Conservation (phyloP, 768 basidiomycete genomes). For the Mycena indigotica region DNA sequence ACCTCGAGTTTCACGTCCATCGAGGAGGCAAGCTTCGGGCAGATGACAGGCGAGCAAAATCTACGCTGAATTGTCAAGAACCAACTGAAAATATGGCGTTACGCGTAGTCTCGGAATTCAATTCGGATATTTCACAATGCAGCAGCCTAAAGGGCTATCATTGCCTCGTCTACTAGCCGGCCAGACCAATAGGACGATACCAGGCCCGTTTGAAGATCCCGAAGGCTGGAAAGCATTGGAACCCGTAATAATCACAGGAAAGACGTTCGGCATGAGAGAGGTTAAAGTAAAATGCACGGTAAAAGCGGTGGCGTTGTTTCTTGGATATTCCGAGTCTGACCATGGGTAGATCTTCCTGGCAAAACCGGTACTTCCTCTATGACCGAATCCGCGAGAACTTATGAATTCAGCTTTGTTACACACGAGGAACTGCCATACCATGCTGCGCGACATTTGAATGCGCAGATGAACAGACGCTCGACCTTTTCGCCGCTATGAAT, state of each 20-base stretch:
- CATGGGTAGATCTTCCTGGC: slow-evolving; percentile 14
- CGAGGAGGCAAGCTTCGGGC: slow-evolving; percentile 6
- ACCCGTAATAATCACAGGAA: slow-evolving; percentile 7
- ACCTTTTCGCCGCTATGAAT: slow-evolving; percentile 11
- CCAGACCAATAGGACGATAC: neutral
- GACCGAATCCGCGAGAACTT: neutral
- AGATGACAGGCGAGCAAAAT: slow-evolving; percentile 4
- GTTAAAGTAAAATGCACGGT: slow-evolving; percentile 19
- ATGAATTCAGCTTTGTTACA: slow-evolving; percentile 16
- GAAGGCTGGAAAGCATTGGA: slow-evolving; percentile 14
- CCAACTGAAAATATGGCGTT: neutral
- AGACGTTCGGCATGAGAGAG: slow-evolving; percentile 6
- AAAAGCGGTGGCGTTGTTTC: neutral
- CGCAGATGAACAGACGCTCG: slow-evolving; percentile 11
- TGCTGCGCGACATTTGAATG: slow-evolving; percentile 21
- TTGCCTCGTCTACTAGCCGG: slow-evolving; percentile 11
- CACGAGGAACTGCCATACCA: slow-evolving; percentile 7
- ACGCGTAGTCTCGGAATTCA: slow-evolving; percentile 2
- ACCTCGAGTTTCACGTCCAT: slow-evolving; percentile 9
- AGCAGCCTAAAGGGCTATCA: slow-evolving; percentile 5
- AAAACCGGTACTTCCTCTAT: slow-evolving; percentile 11
- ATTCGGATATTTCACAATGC: slow-evolving; percentile 16
- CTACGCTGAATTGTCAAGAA: too few species aligned
- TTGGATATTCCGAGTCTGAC: neutral
- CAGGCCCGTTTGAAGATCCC: slow-evolving; percentile 12